Conservation (phyloP, 768 basidiomycete genomes). For the Suillus clintonianus region DNA sequence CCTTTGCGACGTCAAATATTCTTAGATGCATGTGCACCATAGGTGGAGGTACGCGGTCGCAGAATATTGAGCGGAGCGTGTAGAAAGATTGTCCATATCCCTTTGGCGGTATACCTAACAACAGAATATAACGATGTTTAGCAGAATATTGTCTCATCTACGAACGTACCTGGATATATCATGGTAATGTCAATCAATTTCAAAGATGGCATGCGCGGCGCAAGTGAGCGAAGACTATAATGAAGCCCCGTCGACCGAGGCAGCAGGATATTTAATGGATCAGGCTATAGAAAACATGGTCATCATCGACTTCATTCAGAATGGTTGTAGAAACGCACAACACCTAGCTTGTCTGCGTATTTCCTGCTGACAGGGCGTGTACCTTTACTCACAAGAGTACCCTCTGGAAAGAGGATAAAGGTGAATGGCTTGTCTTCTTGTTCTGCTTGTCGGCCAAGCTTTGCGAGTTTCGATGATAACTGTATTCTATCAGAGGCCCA, state of each 20-base stretch:
- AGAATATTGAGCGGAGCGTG: conserved; percentile 87
- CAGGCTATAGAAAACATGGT: conserved; percentile 48
- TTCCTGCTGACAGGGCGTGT: conserved; percentile 85
- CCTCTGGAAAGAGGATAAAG: conserved; percentile 92
- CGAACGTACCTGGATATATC: conserved; percentile 76
- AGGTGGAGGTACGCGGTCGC: conserved; percentile 79
- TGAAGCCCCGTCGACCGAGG: conserved; percentile 92
- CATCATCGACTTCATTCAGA: conserved; percentile 13
- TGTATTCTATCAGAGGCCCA: conserved; percentile 84
- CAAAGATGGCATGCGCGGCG: conserved; percentile 74
- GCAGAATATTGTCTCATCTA: not conserved
- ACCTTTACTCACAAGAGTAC: conserved; percentile 86
- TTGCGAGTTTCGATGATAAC: conserved; percentile 64
- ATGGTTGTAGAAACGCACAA: conserved; percentile 57
- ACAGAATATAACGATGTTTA: conserved; percentile 10
- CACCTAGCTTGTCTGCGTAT: conserved; percentile 85
- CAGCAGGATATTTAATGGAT: conserved; percentile 79
- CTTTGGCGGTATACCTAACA: conserved; percentile 69
- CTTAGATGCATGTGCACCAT: conserved; percentile 86
- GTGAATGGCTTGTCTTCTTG: conserved; percentile 70
- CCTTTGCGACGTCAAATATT: conserved; percentile 64
- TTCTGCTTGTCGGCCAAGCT: conserved; percentile 70
- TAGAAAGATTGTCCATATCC: conserved; percentile 89
- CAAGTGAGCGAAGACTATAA: conserved; percentile 79
- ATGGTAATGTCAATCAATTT: conserved; percentile 90